Base-by-base conservation (phyloP, 73 alveolate species). In the Breviolum minutum region DNA sequence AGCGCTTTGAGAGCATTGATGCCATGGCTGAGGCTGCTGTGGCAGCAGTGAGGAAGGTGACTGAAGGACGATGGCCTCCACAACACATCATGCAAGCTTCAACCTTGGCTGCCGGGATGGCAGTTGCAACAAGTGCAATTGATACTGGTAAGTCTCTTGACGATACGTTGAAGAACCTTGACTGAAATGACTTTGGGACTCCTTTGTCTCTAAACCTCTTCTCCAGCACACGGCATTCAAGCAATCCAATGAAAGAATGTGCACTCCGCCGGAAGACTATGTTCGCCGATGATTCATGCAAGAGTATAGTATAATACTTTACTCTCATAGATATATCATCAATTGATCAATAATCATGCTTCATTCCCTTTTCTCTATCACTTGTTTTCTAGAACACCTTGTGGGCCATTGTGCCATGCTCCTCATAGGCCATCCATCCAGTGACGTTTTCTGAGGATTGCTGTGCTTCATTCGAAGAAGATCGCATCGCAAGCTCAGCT, bases 51-150 rank as follows among this genome's bases (percentile, higher is more conserved):
- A 77, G 29, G 87, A 74, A 89, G 62, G 71, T 89, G 70, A 69
- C 82, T 61, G 70, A 17, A 68, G 87, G 76, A 9, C 22, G 82
- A 26, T 84, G 93, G 74, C 76, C 71, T 22, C 89, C 89, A 24
- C 87, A 32, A 63, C 17, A 40, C 40, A 54, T 48, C 89, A 26
- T 64, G 68, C 89, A 71, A 73, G 81, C 76, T 20, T 60, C 97
- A 4, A 63, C 97, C 5, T 14, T 70, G 64, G 97, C 97, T 26
- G 97, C 97, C 2, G 88, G 89, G 32, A 40, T 91, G 97, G 97
- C 97, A 73, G 97, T 79, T 9, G 97, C 97, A 30, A 91, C 84
- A 88, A 71, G 89, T 24, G 97, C 97, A 16, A 73, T 77, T n/a
- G 97, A 91, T 88, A 91, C 88, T 26, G 97, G 88, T 10, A 91